phyloP scores from a whole-genome alignment of 2,329 filamentous ascomycete species.

The Colletotrichum acutatum region DNA sequence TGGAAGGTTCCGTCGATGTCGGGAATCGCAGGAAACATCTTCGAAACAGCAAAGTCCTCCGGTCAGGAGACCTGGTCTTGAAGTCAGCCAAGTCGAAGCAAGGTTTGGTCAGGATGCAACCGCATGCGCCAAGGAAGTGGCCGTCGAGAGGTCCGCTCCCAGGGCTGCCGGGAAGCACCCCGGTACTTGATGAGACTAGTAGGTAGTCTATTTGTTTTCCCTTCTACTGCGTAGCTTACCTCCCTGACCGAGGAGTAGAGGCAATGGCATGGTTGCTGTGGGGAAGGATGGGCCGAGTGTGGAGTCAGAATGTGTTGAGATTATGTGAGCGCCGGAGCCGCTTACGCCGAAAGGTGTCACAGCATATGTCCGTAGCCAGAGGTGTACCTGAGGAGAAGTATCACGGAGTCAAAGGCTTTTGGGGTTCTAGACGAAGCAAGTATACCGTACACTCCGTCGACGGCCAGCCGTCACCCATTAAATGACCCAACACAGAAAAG shows the following conservation, averaged over 20 bases:
- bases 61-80: conserved; percentile 25
- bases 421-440: not conserved
- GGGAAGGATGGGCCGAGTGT: conserved; percentile 19
- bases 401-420: not conserved
- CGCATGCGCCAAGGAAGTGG: not conserved
- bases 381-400: conserved; percentile 10
- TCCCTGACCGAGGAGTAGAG: not conserved
- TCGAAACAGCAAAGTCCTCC: not conserved
- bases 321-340: conserved; percentile 26
- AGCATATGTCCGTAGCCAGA: not conserved
- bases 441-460: not conserved
- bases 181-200: not conserved
- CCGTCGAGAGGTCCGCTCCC: conserved; percentile 3
- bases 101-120: conserved; percentile 18
- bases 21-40: not conserved
- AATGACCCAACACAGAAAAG: not conserved
- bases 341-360: not conserved
- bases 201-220: not conserved
- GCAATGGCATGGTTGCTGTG: not conserved
- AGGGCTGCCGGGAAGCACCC: conserved; percentile 12
- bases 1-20: not conserved
- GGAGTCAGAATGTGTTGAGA: not conserved
- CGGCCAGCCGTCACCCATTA: not conserved
- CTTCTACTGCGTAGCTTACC: not conserved
- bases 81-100: conserved; percentile 21